Evolutionary conservation across 352 stramenopile genomes (phyloP).

Genomic region (Globisporangium ultimum): DNA sequence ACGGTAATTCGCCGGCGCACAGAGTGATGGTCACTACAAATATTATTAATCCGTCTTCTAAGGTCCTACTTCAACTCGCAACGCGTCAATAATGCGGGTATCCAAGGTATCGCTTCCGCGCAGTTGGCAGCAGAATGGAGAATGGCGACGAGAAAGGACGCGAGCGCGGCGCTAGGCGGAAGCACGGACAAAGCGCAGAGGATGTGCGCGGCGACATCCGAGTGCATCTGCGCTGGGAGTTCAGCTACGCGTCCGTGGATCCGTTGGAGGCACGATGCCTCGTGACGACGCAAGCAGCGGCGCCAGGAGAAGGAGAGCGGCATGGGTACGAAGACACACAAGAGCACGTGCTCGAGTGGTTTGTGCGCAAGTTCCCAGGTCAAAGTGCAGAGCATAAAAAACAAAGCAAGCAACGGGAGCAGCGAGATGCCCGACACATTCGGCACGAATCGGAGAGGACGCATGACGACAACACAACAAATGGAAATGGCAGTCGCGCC

Average conservation of each 20-base stretch:
- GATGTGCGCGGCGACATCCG: constrained; percentile 38
- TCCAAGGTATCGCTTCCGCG: no score
- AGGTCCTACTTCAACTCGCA: no score
- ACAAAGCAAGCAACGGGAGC: background rate
- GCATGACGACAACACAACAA: background rate
- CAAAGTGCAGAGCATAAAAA: background rate
- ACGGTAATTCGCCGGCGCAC: no score
- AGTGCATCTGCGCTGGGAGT: constrained; percentile 36
- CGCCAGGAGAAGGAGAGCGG: no score
- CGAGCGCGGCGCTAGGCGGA: no score
- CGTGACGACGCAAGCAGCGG: constrained; percentile 26
- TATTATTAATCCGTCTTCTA: no score
- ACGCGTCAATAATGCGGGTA: no score
- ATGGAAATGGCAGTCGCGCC: background rate
- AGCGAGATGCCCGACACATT: background rate
- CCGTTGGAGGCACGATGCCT: constrained; percentile 42
- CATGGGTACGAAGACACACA: constrained; percentile 7
- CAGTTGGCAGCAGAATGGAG: no score
- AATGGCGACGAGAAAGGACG: no score
- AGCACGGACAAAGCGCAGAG: background rate
- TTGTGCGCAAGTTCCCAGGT: constrained; percentile 31
- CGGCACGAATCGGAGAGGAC: background rate
- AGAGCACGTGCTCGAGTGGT: constrained; percentile 36
- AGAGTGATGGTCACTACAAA: no score
- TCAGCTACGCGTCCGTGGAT: constrained; percentile 48